phyloP scores from a whole-genome alignment of 208 protist genomes.

The Porcisia deanei region DNA sequence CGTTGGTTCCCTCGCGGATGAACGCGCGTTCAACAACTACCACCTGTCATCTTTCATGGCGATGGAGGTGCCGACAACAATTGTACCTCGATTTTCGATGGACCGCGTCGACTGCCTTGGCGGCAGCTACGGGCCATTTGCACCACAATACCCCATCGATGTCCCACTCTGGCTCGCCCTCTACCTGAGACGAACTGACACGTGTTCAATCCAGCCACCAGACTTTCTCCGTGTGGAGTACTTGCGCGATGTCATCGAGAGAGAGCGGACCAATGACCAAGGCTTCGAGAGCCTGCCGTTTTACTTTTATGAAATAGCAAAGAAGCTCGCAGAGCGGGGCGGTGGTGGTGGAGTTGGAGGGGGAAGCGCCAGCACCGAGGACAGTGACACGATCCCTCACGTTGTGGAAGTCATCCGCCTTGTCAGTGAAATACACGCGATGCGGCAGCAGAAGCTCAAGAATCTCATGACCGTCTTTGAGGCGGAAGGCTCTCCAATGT shows the following conservation, averaged over 20 bases:
- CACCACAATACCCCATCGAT: conserved; percentile 72
- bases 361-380: conserved; percentile 21
- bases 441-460: conserved; percentile 80
- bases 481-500: conserved; percentile 67
- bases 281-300: conserved; percentile 84
- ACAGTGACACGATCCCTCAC: conserved; percentile 54
- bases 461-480: conserved; percentile 84
- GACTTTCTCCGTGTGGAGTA: conserved; percentile 58
- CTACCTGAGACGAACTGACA: conserved; percentile 80
- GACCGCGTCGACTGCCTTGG: conserved; percentile 60
- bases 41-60: conserved; percentile 84
- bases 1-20: conserved; percentile 29
- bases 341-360: conserved; percentile 10
- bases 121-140: conserved; percentile 78
- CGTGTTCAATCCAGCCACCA: conserved; percentile 70
- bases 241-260: conserved; percentile 53
- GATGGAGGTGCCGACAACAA: conserved; percentile 69
- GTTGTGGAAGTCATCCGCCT: conserved; percentile 75
- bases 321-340: conserved; percentile 39
- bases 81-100: conserved; percentile 86
- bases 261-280: conserved; percentile 64
- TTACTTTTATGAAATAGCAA: conserved; percentile 89
- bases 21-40: conserved; percentile 66
- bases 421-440: conserved; percentile 68
- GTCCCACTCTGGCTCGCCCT: conserved; percentile 88